Percentiles rank a stretch among this genome's conserved stretches.
Evolutionary conservation across 306 rosid genomes (phyloP).

Genomic region (Sindora glabra): DNA sequence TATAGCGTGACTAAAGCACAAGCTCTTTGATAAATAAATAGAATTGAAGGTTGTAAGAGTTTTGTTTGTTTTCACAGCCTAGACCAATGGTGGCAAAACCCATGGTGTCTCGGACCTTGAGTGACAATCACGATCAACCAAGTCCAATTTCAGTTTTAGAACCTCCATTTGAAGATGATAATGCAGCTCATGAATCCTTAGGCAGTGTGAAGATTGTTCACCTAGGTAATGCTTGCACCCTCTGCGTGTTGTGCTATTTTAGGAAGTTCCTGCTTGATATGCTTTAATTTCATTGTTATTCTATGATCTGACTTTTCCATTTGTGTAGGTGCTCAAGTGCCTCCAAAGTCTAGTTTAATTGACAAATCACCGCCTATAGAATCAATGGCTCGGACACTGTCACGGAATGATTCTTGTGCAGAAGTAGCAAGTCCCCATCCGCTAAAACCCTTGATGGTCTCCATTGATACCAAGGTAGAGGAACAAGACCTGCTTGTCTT

Average conservation of each 20-base stretch:
- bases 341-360: constrained; percentile 61
- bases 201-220: constrained; percentile 29
- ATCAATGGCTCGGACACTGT: constrained; percentile 74
- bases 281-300: neutral
- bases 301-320: constrained; percentile 1
- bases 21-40: too few species aligned
- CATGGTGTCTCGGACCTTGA: constrained; percentile 26
- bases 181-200: constrained; percentile 33
- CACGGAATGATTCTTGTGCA: constrained; percentile 65
- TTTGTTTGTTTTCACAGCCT: constrained; percentile 45
- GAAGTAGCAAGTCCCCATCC: constrained; percentile 40
- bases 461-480: constrained; percentile 43
- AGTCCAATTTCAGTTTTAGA: constrained; percentile 88
- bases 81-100: constrained; percentile 45
- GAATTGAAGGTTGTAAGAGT: constrained; percentile 11
- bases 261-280: neutral
- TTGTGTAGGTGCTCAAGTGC: constrained; percentile 36
- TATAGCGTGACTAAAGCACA: too few species aligned
- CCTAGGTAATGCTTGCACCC: constrained; percentile 31
- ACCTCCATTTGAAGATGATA: constrained; percentile 61
- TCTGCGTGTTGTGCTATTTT: constrained; percentile 6
- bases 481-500: constrained; percentile 56
- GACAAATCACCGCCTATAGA: constrained; percentile 96
- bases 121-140: constrained; percentile 68
- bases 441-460: constrained; percentile 39